Evolutionary conservation across 2,329 filamentous ascomycete species (phyloP).

Genomic region (Lachnellula arida): DNA sequence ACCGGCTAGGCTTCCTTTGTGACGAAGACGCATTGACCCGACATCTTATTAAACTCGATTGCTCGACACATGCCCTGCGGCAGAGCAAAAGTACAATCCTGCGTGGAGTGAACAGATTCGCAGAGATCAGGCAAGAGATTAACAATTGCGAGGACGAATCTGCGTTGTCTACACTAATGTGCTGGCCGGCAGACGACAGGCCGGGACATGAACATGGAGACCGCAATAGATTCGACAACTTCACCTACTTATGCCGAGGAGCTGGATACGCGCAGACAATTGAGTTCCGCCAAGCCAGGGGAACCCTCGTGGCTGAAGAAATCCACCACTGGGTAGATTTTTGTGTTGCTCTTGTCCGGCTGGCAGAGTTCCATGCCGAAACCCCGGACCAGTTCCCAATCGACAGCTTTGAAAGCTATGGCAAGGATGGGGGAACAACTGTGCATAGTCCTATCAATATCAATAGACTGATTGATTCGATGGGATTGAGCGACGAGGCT

Average conservation of each 20-base stretch:
- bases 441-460: slow-evolving; percentile 5
- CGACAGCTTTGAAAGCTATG: slow-evolving; percentile 5
- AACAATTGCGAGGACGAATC: not conserved
- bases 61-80: not conserved
- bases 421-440: not conserved
- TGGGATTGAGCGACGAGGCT: slow-evolving; percentile 10
- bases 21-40: not conserved
- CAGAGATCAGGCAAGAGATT: not conserved
- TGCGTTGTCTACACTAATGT: slow-evolving; percentile 7
- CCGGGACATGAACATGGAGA: slow-evolving; percentile 1
- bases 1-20: slow-evolving; percentile 16
- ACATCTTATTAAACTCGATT: not conserved
- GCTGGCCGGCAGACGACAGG: slow-evolving; percentile 5
- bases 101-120: not conserved
- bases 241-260: slow-evolving; percentile 6
- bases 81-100: not conserved
- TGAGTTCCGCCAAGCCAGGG: slow-evolving; percentile 25
- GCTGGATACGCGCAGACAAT: slow-evolving; percentile 13
- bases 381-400: slow-evolving; percentile 13
- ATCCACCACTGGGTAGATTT: slow-evolving; percentile 24
- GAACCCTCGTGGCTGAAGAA: slow-evolving; percentile 15
- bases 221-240: slow-evolving; percentile 17
- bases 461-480: slow-evolving; percentile 16
- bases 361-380: slow-evolving; percentile 16
- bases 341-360: slow-evolving; percentile 18